Percentiles rank a stretch among this genome's conserved stretches.
Conservation (phyloP, 768 basidiomycete species). For the Termitomyces sp. region DNA sequence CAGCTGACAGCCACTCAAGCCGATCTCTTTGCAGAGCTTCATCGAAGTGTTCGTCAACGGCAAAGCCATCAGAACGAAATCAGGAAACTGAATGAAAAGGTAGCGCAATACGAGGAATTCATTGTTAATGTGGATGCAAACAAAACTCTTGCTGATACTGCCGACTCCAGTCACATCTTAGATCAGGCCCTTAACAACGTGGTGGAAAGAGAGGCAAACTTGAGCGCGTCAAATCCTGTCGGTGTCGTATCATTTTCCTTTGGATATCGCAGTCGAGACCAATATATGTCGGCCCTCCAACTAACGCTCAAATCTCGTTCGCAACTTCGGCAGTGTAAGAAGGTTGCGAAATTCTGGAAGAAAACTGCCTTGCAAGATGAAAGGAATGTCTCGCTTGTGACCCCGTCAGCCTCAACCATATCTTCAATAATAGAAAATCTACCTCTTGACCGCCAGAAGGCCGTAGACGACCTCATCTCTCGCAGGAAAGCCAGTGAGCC, state of each 20-base stretch:
- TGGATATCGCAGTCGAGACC: constrained; percentile 29
- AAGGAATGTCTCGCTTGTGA: constrained; percentile 21
- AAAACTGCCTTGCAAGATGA: constrained; percentile 27
- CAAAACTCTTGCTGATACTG: background rate
- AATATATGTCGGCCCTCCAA: constrained; percentile 41
- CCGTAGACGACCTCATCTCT: constrained; percentile 32
- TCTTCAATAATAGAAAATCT: constrained; percentile 30
- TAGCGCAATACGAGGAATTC: constrained; percentile 6
- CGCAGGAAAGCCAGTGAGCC: constrained; percentile 4
- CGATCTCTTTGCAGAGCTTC: constrained; percentile 13
- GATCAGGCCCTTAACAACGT: constrained; percentile 8
- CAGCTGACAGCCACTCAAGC: constrained; percentile 11
- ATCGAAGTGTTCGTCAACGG: constrained; percentile 7
- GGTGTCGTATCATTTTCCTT: constrained; percentile 12
- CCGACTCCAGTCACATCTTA: background rate
- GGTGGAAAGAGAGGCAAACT: constrained; percentile 1
- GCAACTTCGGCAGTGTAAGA: constrained; percentile 42
- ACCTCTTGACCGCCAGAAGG: constrained; percentile 28
- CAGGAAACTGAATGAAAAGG: constrained; percentile 1
- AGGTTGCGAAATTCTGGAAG: constrained; percentile 39
- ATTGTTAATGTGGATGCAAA: constrained; percentile 1
- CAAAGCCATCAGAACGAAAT: constrained; percentile 6
- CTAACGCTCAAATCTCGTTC: constrained; percentile 37
- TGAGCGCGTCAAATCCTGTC: background rate
- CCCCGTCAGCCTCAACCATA: constrained; percentile 33